These are phyloP conservation scores for Keithomyces neogunnii DNA, from an alignment of 2,329 filamentous ascomycete species.

Conservation along the genomic window DNA sequence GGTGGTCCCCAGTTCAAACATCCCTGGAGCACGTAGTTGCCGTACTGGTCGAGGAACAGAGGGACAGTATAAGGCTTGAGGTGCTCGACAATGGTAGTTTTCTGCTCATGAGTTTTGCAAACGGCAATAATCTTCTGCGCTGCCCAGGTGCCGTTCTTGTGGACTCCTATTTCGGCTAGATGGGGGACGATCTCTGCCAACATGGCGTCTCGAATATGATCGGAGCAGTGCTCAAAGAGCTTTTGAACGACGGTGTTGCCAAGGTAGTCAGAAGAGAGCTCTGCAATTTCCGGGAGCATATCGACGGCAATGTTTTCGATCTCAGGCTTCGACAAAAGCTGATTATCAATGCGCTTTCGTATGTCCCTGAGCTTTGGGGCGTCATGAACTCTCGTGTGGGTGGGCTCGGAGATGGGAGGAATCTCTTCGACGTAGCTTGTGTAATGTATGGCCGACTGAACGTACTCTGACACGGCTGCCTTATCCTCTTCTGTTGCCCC, in stretches of 20 bases:
- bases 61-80: slow-evolving; percentile 81
- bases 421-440: slow-evolving; percentile 72
- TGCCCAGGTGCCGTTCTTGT: slow-evolving; percentile 99
- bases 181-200: slow-evolving; percentile 79
- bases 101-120: slow-evolving; percentile 75
- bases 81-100: slow-evolving; percentile 74
- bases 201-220: slow-evolving; percentile 86
- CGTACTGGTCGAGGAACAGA: slow-evolving; percentile 93
- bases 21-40: slow-evolving; percentile 96
- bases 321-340: slow-evolving; percentile 73
- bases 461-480: slow-evolving; percentile 59
- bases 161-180: slow-evolving; percentile 90
- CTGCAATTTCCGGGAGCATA: slow-evolving; percentile 95
- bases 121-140: slow-evolving; percentile 99
- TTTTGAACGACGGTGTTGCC: slow-evolving; percentile 99
- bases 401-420: slow-evolving; percentile 79
- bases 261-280: slow-evolving; percentile 89
- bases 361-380: slow-evolving; percentile 93
- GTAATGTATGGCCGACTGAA: slow-evolving; percentile 71
- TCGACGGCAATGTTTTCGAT: slow-evolving; percentile 87
- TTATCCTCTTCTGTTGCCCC: slow-evolving; percentile 76
- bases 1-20: slow-evolving; percentile 86
- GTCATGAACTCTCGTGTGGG: slow-evolving; percentile 82
- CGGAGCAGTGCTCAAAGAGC: slow-evolving; percentile 92
- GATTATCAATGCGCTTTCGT: slow-evolving; percentile 94